Percentiles rank a stretch among this genome's conserved stretches.
These are phyloP conservation scores for Alternaria hordeiaustralica DNA, from an alignment of 2,329 filamentous ascomycete genomes.

Conservation along the genomic window DNA sequence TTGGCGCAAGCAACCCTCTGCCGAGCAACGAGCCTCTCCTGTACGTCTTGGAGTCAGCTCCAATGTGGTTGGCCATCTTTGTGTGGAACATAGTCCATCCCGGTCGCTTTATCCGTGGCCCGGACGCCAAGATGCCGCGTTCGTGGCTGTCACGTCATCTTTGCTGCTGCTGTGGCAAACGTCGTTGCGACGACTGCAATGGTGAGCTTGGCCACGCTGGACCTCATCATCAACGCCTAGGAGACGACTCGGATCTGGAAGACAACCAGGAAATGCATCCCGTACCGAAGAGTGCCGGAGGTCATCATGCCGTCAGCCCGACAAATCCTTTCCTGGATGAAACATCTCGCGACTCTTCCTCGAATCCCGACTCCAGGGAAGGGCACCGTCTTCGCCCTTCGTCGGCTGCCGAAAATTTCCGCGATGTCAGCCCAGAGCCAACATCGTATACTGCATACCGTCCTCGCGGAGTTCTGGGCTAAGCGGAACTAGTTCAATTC, in stretches of 20 bases:
- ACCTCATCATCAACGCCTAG: slow-evolving; percentile 12
- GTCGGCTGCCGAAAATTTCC: slow-evolving; percentile 9
- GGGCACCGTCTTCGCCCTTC: slow-evolving; percentile 10
- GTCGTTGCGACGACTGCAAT: slow-evolving; percentile 23
- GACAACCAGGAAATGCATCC: slow-evolving; percentile 14
- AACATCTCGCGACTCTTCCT: slow-evolving; percentile 4
- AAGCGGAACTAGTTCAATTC: neutral
- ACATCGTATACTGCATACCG: slow-evolving; percentile 14
- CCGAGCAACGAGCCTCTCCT: slow-evolving; percentile 60
- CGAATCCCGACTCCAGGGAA: slow-evolving; percentile 5
- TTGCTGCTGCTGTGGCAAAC: slow-evolving; percentile 24
- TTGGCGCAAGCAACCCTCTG: slow-evolving; percentile 52
- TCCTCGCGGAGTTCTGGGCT: slow-evolving; percentile 3
- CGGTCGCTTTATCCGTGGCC: slow-evolving; percentile 19
- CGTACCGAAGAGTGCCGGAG: neutral
- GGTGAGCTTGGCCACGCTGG: slow-evolving; percentile 19
- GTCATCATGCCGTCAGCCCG: slow-evolving; percentile 1
- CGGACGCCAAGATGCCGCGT: slow-evolving; percentile 22
- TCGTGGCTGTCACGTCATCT: slow-evolving; percentile 27
- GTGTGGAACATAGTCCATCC: slow-evolving; percentile 25
- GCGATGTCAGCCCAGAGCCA: slow-evolving; percentile 14
- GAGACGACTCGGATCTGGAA: slow-evolving; percentile 6
- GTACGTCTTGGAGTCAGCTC: slow-evolving; percentile 60
- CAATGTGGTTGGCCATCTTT: slow-evolving; percentile 57
- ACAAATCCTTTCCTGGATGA: slow-evolving; percentile 6